Evolutionary conservation across 176 grass and related monocot genomes (phyloP).

Genomic region (Triticum monococcum): DNA sequence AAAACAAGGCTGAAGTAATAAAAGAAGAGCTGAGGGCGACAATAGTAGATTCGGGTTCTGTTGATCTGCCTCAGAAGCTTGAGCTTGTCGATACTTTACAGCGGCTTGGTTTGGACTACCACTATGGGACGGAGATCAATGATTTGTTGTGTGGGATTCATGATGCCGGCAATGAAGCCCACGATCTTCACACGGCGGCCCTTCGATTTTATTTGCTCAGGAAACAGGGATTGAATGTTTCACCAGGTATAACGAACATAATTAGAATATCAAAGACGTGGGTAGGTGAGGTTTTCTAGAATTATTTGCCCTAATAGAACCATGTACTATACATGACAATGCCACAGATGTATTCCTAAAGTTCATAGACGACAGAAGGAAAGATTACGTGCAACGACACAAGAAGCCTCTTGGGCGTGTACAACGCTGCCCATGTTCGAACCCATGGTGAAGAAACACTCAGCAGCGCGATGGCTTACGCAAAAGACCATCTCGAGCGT

Average conservation of each 20-base stretch:
- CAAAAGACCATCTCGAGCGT: neutral
- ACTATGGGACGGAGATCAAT: conserved; percentile 24
- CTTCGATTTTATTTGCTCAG: conserved; percentile 13
- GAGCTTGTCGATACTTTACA: conserved; percentile 23
- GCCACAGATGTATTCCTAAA: conserved; percentile 41
- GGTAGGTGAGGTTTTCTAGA: neutral
- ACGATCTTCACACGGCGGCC: neutral
- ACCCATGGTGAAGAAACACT: conserved; percentile 37
- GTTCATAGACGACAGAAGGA: conserved; percentile 29
- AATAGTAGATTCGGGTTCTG: neutral
- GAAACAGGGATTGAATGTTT: neutral
- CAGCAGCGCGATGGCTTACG: neutral
- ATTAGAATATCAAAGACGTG: neutral
- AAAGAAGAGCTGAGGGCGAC: neutral
- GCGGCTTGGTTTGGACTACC: conserved; percentile 24
- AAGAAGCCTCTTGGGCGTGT: conserved; percentile 31
- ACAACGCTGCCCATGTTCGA: conserved; percentile 34
- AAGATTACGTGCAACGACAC: conserved; percentile 26
- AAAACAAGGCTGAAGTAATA: neutral
- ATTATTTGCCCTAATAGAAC: neutral
- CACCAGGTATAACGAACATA: neutral
- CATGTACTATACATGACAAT: neutral
- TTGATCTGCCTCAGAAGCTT: neutral
- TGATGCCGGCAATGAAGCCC: neutral
- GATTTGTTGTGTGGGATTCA: neutral